A percentile compares a stretch with the other conserved stretches of the same genome.
These are phyloP conservation scores for Chalciporus pseudorubinellus DNA, from an alignment of 768 basidiomycete species.

Conservation along the genomic window DNA sequence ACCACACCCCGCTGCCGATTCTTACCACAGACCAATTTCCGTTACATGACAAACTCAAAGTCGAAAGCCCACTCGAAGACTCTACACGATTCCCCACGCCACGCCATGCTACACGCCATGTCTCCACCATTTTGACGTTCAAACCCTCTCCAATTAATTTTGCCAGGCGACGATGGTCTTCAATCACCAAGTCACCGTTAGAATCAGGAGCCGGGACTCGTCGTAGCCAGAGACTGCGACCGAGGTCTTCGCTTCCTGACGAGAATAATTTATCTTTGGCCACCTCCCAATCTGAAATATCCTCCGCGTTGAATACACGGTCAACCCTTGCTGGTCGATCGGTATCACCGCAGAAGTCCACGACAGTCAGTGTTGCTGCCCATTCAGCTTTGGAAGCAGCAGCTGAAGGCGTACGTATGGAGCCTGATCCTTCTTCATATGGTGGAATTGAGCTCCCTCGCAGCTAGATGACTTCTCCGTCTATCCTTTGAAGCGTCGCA, in stretches of 20 bases:
- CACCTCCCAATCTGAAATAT: slow-evolving; percentile 27
- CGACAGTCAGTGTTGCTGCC: slow-evolving; percentile 16
- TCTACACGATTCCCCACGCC: slow-evolving; percentile 23
- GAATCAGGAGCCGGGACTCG: slow-evolving; percentile 34
- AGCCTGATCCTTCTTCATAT: slow-evolving; percentile 30
- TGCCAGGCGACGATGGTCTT: slow-evolving; percentile 61
- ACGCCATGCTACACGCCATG: slow-evolving; percentile 14
- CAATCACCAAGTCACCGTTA: slow-evolving; percentile 35
- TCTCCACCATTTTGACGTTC: slow-evolving; percentile 47
- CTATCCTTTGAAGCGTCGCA: slow-evolving; percentile 26
- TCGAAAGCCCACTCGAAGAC: slow-evolving; percentile 23
- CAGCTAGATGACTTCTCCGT: slow-evolving; percentile 30
- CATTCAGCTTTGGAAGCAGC: slow-evolving; percentile 27
- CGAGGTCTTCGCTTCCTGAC: slow-evolving; percentile 27
- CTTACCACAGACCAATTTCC: slow-evolving; percentile 32
- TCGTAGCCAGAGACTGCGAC: slow-evolving; percentile 36
- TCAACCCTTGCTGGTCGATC: slow-evolving; percentile 33
- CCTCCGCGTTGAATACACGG: slow-evolving; percentile 29
- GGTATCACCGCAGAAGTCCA: slow-evolving; percentile 32
- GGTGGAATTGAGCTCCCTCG: slow-evolving; percentile 24
- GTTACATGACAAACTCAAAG: slow-evolving; percentile 16
- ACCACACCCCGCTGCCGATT: slow-evolving; percentile 43
- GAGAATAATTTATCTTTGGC: slow-evolving; percentile 31
- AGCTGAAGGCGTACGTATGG: slow-evolving; percentile 32
- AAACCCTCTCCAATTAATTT: slow-evolving; percentile 65